Conservation (phyloP, 345 rosid genomes). For the Eucalyptus curtisii region DNA sequence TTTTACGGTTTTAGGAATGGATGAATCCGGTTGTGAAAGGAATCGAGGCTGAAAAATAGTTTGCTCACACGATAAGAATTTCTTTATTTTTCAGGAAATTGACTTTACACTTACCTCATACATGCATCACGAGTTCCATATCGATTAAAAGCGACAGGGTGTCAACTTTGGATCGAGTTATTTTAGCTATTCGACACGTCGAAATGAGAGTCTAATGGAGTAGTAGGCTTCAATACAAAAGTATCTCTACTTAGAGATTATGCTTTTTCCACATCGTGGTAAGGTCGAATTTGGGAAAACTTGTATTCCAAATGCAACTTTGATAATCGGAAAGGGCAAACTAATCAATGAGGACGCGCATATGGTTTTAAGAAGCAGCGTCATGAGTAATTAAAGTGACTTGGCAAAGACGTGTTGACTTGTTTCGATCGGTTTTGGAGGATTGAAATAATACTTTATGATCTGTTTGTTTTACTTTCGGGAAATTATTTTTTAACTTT, state of each 20-base stretch:
- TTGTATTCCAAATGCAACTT: not conserved
- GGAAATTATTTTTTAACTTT: too few species aligned
- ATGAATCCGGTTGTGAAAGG: not conserved
- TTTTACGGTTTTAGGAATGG: not conserved
- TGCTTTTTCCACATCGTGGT: not conserved
- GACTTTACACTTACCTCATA: not conserved
- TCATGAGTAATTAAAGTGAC: not conserved
- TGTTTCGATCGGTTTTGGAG: too few species aligned
- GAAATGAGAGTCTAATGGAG: not conserved
- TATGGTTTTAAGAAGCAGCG: not conserved
- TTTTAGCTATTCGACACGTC: not conserved
- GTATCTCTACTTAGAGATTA: not conserved
- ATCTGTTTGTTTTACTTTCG: too few species aligned
- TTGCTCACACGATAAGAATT: not conserved
- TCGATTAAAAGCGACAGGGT: not conserved
- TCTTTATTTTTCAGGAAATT: not conserved
- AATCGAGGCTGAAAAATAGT: not conserved
- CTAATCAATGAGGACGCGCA: not conserved
- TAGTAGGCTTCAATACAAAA: not conserved
- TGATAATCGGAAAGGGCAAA: not conserved
- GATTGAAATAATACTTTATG: too few species aligned
- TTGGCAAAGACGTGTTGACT: not conserved
- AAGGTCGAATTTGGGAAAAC: not conserved
- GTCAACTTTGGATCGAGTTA: not conserved
- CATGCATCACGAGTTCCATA: not conserved